Conservation (phyloP, 805 yeast genomes). For the Schwanniomyces sp. region DNA sequence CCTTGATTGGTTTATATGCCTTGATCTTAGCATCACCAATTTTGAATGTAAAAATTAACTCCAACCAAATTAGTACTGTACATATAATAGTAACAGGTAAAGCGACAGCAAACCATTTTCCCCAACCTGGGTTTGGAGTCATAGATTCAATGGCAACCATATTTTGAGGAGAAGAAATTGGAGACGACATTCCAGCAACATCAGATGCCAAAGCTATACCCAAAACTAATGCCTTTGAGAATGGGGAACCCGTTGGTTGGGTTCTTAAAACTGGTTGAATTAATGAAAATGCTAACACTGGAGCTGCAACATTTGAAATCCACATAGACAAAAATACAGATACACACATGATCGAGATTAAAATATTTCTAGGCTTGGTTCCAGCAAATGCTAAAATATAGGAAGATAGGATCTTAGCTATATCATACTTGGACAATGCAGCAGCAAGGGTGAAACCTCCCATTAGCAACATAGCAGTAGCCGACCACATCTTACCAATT, state of each 20-base stretch:
- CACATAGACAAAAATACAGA: constrained; percentile 89
- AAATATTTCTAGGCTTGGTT: constrained; percentile 74
- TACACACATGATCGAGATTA: constrained; percentile 81
- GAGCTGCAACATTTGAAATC: constrained; percentile 97
- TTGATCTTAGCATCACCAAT: constrained; percentile 47
- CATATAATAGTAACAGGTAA: constrained; percentile 74
- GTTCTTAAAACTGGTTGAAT: constrained; percentile 88
- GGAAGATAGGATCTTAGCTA: constrained; percentile 84
- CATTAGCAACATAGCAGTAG: constrained; percentile 81
- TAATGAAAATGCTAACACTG: constrained; percentile 87
- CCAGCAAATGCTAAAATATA: constrained; percentile 81
- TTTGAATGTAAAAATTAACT: constrained; percentile 66
- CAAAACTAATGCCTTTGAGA: constrained; percentile 78
- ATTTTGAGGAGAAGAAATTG: constrained; percentile 96
- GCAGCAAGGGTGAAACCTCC: constrained; percentile 97
- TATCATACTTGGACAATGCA: constrained; percentile 85
- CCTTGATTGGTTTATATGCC: constrained; percentile 47
- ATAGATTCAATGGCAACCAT: constrained; percentile 85
- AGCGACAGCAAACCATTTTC: constrained; percentile 88
- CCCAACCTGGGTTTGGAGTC: constrained; percentile 86
- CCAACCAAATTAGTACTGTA: constrained; percentile 68
- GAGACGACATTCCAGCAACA: constrained; percentile 96
- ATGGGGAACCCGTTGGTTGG: constrained; percentile 72
- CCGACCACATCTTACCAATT: constrained; percentile 90
- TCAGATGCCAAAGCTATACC: constrained; percentile 94